phyloP scores from a whole-genome alignment of 176 grass and related monocot genomes.

The Phyllostachys edulis region DNA sequence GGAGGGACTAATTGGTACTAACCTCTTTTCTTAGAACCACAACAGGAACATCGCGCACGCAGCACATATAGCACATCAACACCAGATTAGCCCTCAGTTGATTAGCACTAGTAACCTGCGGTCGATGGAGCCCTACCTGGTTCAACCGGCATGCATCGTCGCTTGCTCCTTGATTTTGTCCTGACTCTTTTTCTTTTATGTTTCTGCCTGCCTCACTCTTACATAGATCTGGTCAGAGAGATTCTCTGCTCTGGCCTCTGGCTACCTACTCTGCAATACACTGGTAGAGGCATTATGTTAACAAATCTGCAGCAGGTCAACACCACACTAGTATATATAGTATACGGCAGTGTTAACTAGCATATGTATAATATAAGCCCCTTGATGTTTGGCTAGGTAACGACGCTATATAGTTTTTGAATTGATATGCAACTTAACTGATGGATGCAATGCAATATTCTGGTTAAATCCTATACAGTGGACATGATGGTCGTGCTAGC shows the following conservation, averaged over 20 bases:
- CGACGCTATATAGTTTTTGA: not conserved
- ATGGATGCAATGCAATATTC: not conserved
- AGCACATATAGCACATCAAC: not conserved
- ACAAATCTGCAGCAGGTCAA: not conserved
- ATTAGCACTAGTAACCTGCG: not conserved
- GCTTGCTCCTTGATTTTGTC: not conserved
- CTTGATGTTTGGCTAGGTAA: not conserved
- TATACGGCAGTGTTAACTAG: not conserved
- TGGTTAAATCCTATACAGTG: not conserved
- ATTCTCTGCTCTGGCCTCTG: not conserved
- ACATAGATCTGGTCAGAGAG: not conserved
- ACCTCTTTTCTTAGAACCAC: too few relatives aligned
- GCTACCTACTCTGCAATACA: not conserved
- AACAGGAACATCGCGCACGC: too few relatives aligned
- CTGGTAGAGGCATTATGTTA: not conserved
- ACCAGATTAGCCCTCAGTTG: not conserved
- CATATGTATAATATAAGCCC: not conserved
- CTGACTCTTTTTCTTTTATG: too few relatives aligned
- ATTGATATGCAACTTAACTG: not conserved
- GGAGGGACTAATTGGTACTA: too few relatives aligned
- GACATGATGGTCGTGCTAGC: not conserved
- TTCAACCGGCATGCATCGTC: not conserved
- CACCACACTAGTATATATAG: not conserved
- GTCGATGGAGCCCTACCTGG: not conserved
- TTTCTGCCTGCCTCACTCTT: not conserved